Conservation (phyloP, 331 rosid species). For the Telfairia occidentalis region DNA sequence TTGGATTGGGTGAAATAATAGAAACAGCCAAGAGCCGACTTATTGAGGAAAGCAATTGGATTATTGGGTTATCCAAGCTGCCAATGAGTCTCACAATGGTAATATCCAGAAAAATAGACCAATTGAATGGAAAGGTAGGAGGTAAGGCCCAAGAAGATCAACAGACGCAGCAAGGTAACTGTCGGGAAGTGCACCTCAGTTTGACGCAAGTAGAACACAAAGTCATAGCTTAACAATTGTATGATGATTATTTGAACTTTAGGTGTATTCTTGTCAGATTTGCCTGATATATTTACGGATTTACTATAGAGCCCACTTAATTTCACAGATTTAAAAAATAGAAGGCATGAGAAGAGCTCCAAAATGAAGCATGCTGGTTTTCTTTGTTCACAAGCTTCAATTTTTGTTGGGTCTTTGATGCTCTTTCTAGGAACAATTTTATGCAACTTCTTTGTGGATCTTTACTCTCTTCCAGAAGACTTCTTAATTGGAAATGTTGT, state of each 20-base stretch:
- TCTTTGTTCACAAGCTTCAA: no score
- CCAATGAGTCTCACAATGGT: no score
- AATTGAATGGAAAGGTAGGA: neutral
- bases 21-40: neutral
- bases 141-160: neutral
- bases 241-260: neutral
- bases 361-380: no score
- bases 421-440: no score
- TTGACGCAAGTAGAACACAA: neutral
- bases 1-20: neutral
- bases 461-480: no score
- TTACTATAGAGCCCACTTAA: neutral
- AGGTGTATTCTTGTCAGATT: neutral
- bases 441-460: no score
- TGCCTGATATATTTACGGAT: neutral
- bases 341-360: neutral
- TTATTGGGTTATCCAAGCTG: neutral
- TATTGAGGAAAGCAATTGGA: neutral
- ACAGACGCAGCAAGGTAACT: neutral
- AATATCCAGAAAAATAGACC: neutral
- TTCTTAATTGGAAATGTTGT: no score
- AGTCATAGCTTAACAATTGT: no score
- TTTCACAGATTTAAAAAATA: neutral
- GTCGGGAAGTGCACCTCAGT: neutral
- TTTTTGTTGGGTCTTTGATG: no score